Conservation (phyloP, 2,329 filamentous ascomycete species). For the Trichoderma sp. region DNA sequence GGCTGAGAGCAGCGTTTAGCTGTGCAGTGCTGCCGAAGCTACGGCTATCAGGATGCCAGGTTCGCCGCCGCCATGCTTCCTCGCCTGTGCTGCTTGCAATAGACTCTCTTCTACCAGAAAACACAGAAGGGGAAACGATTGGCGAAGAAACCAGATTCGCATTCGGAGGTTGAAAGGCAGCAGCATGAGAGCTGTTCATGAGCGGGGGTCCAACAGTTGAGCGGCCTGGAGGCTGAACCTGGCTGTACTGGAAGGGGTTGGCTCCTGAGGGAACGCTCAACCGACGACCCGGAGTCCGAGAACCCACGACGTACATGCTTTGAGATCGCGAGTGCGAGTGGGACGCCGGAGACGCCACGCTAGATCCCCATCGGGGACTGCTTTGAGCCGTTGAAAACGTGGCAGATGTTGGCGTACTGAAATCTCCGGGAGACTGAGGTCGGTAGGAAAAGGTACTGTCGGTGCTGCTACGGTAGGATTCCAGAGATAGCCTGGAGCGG, state of each 20-base stretch:
- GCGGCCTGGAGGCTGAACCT: constrained; percentile 54
- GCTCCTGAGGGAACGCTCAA: constrained; percentile 77
- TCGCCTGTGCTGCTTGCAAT: constrained; percentile 59
- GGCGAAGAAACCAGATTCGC: constrained; percentile 64
- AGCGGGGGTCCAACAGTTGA: constrained; percentile 54
- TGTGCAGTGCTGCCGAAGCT: constrained; percentile 65
- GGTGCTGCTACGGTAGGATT: constrained; percentile 64
- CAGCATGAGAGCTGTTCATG: constrained; percentile 53
- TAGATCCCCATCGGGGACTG: constrained; percentile 72
- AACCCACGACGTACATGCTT: constrained; percentile 65
- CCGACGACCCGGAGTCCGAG: constrained; percentile 67
- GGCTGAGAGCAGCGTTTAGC: constrained; percentile 72
- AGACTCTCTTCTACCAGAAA: constrained; percentile 63
- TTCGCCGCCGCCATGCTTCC: constrained; percentile 77
- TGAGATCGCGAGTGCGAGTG: constrained; percentile 63
- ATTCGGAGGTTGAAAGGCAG: constrained; percentile 55
- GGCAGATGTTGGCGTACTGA: constrained; percentile 79
- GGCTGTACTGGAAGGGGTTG: constrained; percentile 70
- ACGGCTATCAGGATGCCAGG: constrained; percentile 83
- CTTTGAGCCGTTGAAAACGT: constrained; percentile 75
- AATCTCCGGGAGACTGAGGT: constrained; percentile 67
- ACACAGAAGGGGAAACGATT: constrained; percentile 60
- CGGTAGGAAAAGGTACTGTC: constrained; percentile 63
- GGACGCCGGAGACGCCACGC: constrained; percentile 69
- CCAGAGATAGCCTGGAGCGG: constrained; percentile 64